phyloP scores from a whole-genome alignment of 176 grass and related monocot species.

The Alopecurus myosuroides region DNA sequence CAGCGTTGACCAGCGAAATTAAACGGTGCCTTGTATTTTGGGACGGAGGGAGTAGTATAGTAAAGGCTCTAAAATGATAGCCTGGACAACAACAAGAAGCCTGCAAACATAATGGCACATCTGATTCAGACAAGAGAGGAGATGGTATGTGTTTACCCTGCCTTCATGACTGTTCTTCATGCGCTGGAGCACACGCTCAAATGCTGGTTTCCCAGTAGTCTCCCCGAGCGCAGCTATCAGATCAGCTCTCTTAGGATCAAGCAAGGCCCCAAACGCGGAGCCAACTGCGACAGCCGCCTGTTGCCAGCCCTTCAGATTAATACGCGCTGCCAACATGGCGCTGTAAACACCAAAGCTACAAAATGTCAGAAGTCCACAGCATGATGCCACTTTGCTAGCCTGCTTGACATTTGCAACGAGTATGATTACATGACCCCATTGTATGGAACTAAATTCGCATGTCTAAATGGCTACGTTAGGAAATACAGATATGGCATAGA shows the following conservation, averaged over 20 bases:
- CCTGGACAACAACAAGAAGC: neutral
- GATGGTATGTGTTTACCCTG: conserved; percentile 37
- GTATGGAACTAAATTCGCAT: neutral
- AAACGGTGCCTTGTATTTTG: too few relatives aligned
- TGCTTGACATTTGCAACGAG: neutral
- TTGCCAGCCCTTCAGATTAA: conserved; percentile 86
- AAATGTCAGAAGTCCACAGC: neutral
- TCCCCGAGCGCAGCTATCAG: conserved; percentile 92
- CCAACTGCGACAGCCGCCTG: conserved; percentile 84
- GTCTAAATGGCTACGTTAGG: neutral
- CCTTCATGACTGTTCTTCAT: conserved; percentile 87
- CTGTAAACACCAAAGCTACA: neutral
- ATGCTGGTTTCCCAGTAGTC: conserved; percentile 83
- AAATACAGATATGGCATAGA: neutral
- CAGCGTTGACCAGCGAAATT: too few relatives aligned
- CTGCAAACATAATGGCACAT: neutral
- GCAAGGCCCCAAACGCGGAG: conserved; percentile 79
- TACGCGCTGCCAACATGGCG: conserved; percentile 56
- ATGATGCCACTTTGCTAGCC: neutral
- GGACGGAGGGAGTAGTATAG: too few relatives aligned
- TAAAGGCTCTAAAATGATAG: neutral
- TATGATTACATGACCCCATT: neutral
- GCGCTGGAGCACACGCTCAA: conserved; percentile 61
- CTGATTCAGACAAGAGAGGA: neutral
- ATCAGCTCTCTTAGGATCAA: conserved; percentile 91